phyloP scores from a whole-genome alignment of 2,329 filamentous ascomycete species.

The Xylariaceae sp. region DNA sequence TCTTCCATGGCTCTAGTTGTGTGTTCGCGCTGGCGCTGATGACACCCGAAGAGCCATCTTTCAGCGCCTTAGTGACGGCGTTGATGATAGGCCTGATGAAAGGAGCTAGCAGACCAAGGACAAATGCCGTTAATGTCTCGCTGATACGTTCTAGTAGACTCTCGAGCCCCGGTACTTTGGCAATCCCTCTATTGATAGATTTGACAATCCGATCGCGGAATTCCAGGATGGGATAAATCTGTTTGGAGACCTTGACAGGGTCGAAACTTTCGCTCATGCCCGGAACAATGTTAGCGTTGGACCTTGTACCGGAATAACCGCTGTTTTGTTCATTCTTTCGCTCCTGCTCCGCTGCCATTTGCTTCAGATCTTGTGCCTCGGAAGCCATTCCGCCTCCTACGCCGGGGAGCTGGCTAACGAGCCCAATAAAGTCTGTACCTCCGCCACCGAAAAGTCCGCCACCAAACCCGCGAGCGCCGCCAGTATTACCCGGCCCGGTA shows the following conservation, averaged over 20 bases:
- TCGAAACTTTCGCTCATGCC: constrained; percentile 81
- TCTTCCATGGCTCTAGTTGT: constrained; percentile 81
- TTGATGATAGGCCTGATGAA: constrained; percentile 93
- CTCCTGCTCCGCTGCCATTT: constrained; percentile 67
- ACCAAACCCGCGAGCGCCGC: constrained; percentile 49
- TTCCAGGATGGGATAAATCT: constrained; percentile 93
- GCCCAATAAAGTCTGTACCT: constrained; percentile 67
- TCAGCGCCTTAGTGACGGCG: constrained; percentile 81
- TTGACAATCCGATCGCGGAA: constrained; percentile 96
- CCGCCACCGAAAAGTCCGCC: constrained; percentile 41
- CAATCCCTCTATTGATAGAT: constrained; percentile 80
- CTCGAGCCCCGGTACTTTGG: constrained; percentile 91
- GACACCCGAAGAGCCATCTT: constrained; percentile 79
- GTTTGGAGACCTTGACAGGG: constrained; percentile 72
- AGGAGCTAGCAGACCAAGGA: constrained; percentile 87
- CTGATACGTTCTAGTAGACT: constrained; percentile 91
- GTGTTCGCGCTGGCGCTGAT: constrained; percentile 72
- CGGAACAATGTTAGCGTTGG: constrained; percentile 66
- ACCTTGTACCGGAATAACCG: constrained; percentile 44
- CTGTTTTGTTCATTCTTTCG: constrained; percentile 45
- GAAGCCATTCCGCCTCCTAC: constrained; percentile 68
- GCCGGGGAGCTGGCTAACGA: constrained; percentile 77
- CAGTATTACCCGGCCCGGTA: constrained; percentile 43
- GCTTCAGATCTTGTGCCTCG: constrained; percentile 69
- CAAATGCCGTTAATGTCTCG: constrained; percentile 89